Evolutionary conservation across 768 basidiomycete genomes (phyloP).

Genomic region (Xerocomellus chrysenteron): DNA sequence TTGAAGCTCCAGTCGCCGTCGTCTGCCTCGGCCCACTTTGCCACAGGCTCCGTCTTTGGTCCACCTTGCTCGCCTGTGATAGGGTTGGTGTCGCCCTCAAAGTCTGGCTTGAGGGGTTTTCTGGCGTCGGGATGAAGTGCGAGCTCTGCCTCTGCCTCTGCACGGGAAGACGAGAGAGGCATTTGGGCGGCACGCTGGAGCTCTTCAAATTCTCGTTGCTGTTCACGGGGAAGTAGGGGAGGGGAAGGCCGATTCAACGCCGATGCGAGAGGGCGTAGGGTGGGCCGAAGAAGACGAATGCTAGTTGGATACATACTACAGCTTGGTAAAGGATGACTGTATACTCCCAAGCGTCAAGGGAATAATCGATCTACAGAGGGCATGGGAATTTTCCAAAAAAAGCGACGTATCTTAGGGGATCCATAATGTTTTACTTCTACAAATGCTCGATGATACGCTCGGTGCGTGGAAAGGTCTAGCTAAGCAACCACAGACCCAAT

Average conservation of each 20-base stretch:
- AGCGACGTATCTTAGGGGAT: no score
- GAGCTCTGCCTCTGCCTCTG: slow-evolving; percentile 41
- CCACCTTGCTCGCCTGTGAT: slow-evolving; percentile 82
- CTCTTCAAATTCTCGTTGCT: slow-evolving; percentile 88
- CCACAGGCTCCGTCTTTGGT: slow-evolving; percentile 82
- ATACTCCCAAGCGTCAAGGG: no score
- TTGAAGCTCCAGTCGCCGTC: slow-evolving; percentile 90
- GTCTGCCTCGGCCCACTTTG: slow-evolving; percentile 48
- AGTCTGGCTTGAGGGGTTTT: slow-evolving; percentile 57
- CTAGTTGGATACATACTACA: no score
- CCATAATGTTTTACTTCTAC: no score
- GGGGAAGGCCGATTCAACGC: slow-evolving; percentile 63
- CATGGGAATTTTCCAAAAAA: no score
- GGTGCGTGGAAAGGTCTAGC: no score
- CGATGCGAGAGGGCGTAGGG: slow-evolving; percentile 26
- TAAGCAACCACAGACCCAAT: no score
- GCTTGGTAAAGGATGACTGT: no score
- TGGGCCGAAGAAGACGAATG: not conserved
- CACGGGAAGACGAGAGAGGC: slow-evolving; percentile 32
- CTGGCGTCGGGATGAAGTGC: slow-evolving; percentile 72
- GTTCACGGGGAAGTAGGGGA: slow-evolving; percentile 66
- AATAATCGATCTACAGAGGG: no score
- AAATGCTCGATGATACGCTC: no score
- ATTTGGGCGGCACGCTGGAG: slow-evolving; percentile 63
- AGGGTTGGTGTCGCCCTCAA: slow-evolving; percentile 81